Evolutionary conservation across 169 alveolate genomes (phyloP).

Genomic region (Plasmodium ovale): DNA sequence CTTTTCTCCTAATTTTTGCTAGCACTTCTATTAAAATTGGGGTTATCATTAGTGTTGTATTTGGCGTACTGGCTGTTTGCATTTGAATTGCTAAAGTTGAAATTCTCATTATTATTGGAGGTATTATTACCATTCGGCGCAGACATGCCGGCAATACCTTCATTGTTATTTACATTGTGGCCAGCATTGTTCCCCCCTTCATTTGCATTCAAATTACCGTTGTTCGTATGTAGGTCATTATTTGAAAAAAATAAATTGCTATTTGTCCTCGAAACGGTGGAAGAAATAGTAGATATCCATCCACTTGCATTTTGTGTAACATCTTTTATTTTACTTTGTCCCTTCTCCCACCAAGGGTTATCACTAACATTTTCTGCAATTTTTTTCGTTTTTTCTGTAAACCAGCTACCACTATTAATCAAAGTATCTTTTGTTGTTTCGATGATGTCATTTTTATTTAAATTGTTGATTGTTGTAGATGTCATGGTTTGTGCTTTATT

Average conservation of each 20-base stretch:
- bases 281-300: slow-evolving; percentile 71
- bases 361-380: slow-evolving; percentile 77
- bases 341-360: slow-evolving; percentile 74
- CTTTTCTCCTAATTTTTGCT: not conserved
- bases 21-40: not conserved
- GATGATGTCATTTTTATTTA: slow-evolving; percentile 62
- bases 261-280: slow-evolving; percentile 60
- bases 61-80: too few relatives aligned
- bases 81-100: too few relatives aligned
- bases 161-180: not conserved
- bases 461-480: slow-evolving; percentile 50
- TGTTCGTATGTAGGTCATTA: slow-evolving; percentile 14
- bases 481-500: slow-evolving; percentile 70
- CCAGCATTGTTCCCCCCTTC: not conserved
- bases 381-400: slow-evolving; percentile 73
- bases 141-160: too few relatives aligned
- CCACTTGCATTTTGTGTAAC: slow-evolving; percentile 77
- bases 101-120: not conserved
- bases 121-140: too few relatives aligned
- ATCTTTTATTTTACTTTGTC: slow-evolving; percentile 74
- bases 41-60: too few relatives aligned
- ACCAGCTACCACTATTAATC: slow-evolving; percentile 69
- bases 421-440: slow-evolving; percentile 74
- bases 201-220: not conserved
- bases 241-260: slow-evolving; percentile 61